Percentiles rank a stretch among this genome's conserved stretches.
phyloP scores from a whole-genome alignment of 768 basidiomycete genomes.

The Termitomyces sp. region DNA sequence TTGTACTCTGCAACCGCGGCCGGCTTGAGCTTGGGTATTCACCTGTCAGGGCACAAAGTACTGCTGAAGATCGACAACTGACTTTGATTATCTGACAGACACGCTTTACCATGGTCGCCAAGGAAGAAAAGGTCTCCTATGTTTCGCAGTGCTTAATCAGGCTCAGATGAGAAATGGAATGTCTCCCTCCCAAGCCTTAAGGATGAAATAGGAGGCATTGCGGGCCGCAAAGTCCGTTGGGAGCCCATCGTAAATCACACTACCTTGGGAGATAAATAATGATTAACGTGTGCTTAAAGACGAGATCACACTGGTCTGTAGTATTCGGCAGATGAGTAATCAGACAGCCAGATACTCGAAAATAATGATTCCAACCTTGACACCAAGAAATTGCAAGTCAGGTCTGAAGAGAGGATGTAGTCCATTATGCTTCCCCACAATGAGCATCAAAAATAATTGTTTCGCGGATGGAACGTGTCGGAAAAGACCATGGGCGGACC shows the following conservation, averaged over 20 bases:
- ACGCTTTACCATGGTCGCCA: conserved; percentile 36
- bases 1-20: conserved; percentile 46
- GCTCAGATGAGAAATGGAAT: background rate
- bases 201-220: background rate
- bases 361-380: background rate
- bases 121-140: background rate
- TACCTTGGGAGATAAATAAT: background rate
- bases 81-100: conserved; percentile 75
- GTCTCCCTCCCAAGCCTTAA: background rate
- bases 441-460: background rate
- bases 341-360: background rate
- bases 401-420: background rate
- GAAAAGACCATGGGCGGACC: background rate
- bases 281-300: conserved; percentile 1
- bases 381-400: background rate
- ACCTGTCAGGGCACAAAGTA: conserved; percentile 2
- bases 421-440: background rate
- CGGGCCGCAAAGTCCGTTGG: conserved; percentile 10
- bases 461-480: conserved; percentile 4
- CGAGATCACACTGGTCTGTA: background rate
- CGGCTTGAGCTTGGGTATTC: conserved; percentile 48
- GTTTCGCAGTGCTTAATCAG: background rate
- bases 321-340: conserved; percentile 2
- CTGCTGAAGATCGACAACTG: conserved; percentile 5
- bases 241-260: background rate